Conservation (phyloP, 164 flowering plant species). For the Nymphaea thermarum region DNA sequence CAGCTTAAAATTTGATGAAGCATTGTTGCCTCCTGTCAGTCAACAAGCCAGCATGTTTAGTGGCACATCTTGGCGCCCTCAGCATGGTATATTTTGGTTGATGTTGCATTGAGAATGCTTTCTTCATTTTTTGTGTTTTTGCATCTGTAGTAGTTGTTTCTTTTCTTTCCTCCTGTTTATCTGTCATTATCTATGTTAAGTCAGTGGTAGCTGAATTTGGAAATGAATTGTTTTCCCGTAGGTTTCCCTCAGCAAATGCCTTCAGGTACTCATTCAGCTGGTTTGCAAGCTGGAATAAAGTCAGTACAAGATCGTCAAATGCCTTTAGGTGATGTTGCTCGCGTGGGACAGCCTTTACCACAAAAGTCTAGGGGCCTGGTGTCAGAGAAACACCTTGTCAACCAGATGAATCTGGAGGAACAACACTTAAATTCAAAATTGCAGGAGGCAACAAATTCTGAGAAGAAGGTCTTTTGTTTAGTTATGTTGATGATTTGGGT, state of each 20-base stretch:
- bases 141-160: not conserved
- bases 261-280: slow-evolving; percentile 32
- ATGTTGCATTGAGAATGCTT: not conserved
- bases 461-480: slow-evolving; percentile 44
- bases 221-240: slow-evolving; percentile 10
- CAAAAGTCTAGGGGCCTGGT: slow-evolving; percentile 69
- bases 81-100: slow-evolving; percentile 35
- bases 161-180: not conserved
- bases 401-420: slow-evolving; percentile 83
- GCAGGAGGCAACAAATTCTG: slow-evolving; percentile 71
- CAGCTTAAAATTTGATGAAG: slow-evolving; percentile 51
- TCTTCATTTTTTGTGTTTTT: not conserved
- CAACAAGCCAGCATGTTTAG: slow-evolving; percentile 41
- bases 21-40: slow-evolving; percentile 34
- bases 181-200: not conserved
- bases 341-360: slow-evolving; percentile 20
- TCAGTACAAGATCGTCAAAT: slow-evolving; percentile 35
- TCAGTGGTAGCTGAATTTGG: too few species aligned
- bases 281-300: slow-evolving; percentile 31
- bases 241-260: slow-evolving; percentile 48
- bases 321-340: slow-evolving; percentile 21
- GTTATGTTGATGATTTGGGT: not conserved
- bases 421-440: slow-evolving; percentile 66
- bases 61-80: slow-evolving; percentile 46
- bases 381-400: slow-evolving; percentile 68